A percentile compares a stretch with the other conserved stretches of the same genome.
Conservation (phyloP, 805 yeast species). For the Kluyveromyces aestuarii region DNA sequence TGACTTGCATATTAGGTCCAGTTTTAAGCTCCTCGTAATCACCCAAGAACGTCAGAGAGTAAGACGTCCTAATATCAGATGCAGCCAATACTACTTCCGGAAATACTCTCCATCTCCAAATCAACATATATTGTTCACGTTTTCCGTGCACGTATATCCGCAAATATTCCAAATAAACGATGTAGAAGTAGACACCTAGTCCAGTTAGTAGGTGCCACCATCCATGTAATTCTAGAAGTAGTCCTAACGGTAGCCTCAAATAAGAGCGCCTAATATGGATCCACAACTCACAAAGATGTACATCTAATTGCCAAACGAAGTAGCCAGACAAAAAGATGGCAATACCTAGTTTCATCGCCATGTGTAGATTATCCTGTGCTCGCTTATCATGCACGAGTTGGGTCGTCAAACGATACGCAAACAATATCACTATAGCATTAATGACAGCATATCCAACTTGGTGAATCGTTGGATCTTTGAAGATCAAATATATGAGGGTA, state of each 20-base stretch:
- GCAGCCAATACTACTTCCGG: conserved; percentile 37
- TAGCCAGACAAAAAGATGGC: conserved; percentile 64
- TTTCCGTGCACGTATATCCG: conserved; percentile 54
- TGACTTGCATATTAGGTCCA: neutral
- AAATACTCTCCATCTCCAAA: conserved; percentile 49
- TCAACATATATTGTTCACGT: conserved; percentile 46
- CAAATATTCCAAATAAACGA: conserved; percentile 69
- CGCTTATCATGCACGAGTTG: conserved; percentile 41
- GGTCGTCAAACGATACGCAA: conserved; percentile 45
- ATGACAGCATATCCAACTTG: conserved; percentile 76
- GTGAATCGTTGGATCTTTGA: conserved; percentile 79
- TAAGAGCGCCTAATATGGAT: conserved; percentile 48
- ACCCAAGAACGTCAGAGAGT: conserved; percentile 14
- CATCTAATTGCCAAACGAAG: conserved; percentile 82
- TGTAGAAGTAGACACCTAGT: conserved; percentile 76
- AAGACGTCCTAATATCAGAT: conserved; percentile 15
- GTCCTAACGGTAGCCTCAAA: conserved; percentile 75
- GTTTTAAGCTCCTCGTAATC: neutral
- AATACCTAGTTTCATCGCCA: conserved; percentile 52
- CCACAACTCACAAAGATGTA: conserved; percentile 60
- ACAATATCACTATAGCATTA: conserved; percentile 62
- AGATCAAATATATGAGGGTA: conserved; percentile 49
- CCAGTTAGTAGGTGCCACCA: conserved; percentile 96
- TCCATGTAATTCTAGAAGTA: conserved; percentile 83
- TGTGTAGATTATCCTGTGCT: conserved; percentile 42